Percentiles rank a stretch among this genome's conserved stretches.
phyloP scores from a whole-genome alignment of 257 asterid genomes.

The Forsythia viridissima region DNA sequence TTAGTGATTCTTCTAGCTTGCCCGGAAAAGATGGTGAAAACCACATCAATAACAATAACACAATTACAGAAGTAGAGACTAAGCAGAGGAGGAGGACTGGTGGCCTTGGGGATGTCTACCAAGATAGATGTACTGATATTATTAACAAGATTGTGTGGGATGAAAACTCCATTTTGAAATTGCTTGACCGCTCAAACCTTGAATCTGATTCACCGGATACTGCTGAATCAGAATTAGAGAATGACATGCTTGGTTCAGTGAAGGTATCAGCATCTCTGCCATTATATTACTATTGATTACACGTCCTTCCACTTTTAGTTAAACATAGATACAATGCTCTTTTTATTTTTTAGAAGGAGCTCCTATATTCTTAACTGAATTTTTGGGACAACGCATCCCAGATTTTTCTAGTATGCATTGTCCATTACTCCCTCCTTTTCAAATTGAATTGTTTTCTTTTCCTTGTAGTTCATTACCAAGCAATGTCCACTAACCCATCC shows the following conservation, averaged over 20 bases:
- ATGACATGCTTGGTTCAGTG: slow-evolving; percentile 92
- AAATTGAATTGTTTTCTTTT: no score
- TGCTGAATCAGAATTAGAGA: slow-evolving; percentile 70
- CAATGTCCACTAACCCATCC: no score
- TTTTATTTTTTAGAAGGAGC: neutral
- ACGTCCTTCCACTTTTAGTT: slow-evolving; percentile 17
- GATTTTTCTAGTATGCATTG: neutral
- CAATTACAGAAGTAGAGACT: slow-evolving; percentile 56
- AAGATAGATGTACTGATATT: slow-evolving; percentile 79
- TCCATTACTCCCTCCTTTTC: neutral
- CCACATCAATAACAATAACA: slow-evolving; percentile 48
- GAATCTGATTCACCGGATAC: slow-evolving; percentile 71
- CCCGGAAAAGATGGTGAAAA: slow-evolving; percentile 62
- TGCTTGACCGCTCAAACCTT: slow-evolving; percentile 85
- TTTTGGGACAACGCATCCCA: neutral
- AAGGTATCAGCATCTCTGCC: slow-evolving; percentile 50
- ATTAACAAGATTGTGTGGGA: slow-evolving; percentile 82
- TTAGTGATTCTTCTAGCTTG: slow-evolving; percentile 58
- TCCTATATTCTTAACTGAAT: slow-evolving; percentile 2
- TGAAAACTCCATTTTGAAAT: slow-evolving; percentile 73
- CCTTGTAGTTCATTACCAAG: no score
- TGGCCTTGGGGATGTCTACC: slow-evolving; percentile 92
- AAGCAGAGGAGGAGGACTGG: slow-evolving; percentile 74
- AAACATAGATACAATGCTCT: neutral
- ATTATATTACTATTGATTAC: slow-evolving; percentile 22